Base-by-base conservation (phyloP, 2,329 filamentous ascomycete species). In the Harringtonia lauricola region DNA sequence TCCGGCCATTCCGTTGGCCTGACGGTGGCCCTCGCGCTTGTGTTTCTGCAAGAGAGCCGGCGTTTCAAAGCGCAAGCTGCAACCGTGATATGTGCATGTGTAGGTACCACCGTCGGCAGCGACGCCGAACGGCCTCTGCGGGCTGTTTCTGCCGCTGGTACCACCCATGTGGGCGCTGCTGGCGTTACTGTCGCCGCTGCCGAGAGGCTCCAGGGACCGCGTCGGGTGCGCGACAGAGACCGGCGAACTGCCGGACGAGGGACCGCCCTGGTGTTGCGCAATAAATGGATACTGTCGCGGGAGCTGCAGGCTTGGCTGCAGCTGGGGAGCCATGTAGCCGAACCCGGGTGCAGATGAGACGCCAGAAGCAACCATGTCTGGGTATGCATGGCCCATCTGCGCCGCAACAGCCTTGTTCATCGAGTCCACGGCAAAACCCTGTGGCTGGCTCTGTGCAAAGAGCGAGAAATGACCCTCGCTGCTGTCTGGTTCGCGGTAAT, bases 61-160 rank as follows among this genome's bases (percentile, higher is more conserved):
- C 1, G 87, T 87, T 53, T 94, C 86, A 57, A 98, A 98, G 42
- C 92, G 83, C 52, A 83, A 70, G 1, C 81, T 81, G 59, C 92
- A 96, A 12, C 88, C 87, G 56, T 94, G 88, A 55, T 95, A 95
- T 1, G 89, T 95, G 63, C 92, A 98, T 1, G 89, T 94, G 64
- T 95, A 98, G 0, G 89, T 95, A 13, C 90, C 90, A 18, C 81
- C 76, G 52, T 94, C 86, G 0, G 87, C 84, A 15, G 70, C 69
- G 2, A 81, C 79, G 34, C 79, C 71, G 2, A 66, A 60, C 0
- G 87, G 86, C 31, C 72, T 67, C 56, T 70, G 52, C 8, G n/a
- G 17, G 22, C 37, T 13, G 15, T 6, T 34, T 22, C 24, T 42
- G 37, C 21, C 56, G 36, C 22, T n/a, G n/a, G n/a, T n/a, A n/a